Conservation (phyloP, 1,139 yeast genomes). For the Yamadazyma membranifaciens region DNA sequence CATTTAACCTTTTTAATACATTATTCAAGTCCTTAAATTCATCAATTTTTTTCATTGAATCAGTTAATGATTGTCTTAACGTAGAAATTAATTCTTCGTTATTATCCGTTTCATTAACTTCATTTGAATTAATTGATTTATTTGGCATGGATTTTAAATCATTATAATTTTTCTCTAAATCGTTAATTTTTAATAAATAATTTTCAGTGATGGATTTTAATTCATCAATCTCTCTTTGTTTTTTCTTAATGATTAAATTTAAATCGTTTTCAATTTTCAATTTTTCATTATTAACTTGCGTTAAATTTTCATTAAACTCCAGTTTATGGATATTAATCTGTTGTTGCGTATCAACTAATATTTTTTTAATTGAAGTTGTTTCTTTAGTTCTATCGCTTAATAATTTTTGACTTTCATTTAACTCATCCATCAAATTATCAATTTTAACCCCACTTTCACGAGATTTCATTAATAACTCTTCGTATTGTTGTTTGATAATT, state of each 20-base stretch:
- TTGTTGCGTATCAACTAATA: conserved; percentile 68
- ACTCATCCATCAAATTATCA: conserved; percentile 76
- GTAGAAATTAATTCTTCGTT: conserved; percentile 40
- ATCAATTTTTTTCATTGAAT: conserved; percentile 47
- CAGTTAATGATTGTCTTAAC: conserved; percentile 52
- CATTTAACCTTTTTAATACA: conserved; percentile 61
- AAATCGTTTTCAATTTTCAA: conserved; percentile 55
- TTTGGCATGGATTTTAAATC: conserved; percentile 17
- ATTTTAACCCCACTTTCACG: conserved; percentile 61
- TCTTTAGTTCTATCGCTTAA: conserved; percentile 82
- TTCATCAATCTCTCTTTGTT: conserved; percentile 53
- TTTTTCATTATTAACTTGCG: conserved; percentile 53
- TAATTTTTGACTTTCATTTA: conserved; percentile 67
- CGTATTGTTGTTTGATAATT: conserved; percentile 66
- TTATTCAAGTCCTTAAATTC: conserved; percentile 59
- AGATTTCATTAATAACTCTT: conserved; percentile 68
- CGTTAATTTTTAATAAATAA: conserved; percentile 26
- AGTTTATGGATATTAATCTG: conserved; percentile 45
- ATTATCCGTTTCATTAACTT: not conserved
- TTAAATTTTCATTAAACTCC: conserved; percentile 29
- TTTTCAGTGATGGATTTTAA: conserved; percentile 29
- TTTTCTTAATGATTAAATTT: conserved; percentile 46
- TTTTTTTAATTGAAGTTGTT: conserved; percentile 65
- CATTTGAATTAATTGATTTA: conserved; percentile 3
- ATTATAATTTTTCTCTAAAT: conserved; percentile 43